A percentile compares a stretch with the other conserved stretches of the same genome.
Evolutionary conservation across 2,329 filamentous ascomycete species (phyloP).

Genomic region (Aspergillus intermedius): DNA sequence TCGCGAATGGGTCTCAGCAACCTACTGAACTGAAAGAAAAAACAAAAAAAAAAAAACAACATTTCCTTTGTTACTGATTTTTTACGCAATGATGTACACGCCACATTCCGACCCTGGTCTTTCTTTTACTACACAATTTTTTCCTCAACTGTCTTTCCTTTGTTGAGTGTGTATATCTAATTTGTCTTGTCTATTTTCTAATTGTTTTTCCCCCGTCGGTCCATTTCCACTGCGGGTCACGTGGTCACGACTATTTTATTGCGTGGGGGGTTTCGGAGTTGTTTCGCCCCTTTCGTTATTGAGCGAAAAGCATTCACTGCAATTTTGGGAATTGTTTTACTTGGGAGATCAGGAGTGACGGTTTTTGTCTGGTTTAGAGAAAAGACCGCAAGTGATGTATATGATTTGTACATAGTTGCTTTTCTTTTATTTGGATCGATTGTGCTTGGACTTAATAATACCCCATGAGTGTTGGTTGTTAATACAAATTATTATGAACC

Average conservation of each 20-base stretch:
- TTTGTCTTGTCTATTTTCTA: constrained; percentile 11
- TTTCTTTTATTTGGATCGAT: constrained; percentile 2
- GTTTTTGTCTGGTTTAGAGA: constrained; percentile 7
- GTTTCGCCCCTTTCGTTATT: constrained; percentile 4
- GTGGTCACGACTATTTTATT: constrained; percentile 5
- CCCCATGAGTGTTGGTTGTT: constrained; percentile 10
- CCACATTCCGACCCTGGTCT: constrained; percentile 9
- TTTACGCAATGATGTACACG: constrained; percentile 12
- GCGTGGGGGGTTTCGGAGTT: constrained; percentile 1
- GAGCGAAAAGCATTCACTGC: constrained; percentile 6
- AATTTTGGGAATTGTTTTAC: not conserved
- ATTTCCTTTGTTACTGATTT: constrained; percentile 10
- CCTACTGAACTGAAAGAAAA: constrained; percentile 28
- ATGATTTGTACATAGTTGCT: constrained; percentile 9
- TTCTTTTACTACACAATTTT: constrained; percentile 5
- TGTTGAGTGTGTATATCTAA: constrained; percentile 12
- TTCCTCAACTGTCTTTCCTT: constrained; percentile 8
- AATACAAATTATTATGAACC: constrained; percentile 1
- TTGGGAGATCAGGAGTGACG: not conserved
- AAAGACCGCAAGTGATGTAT: constrained; percentile 7
- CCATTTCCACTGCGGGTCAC: constrained; percentile 11
- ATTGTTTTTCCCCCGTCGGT: not conserved
- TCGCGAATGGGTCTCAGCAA: constrained; percentile 35
- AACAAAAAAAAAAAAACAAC: constrained; percentile 15
- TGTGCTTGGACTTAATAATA: constrained; percentile 18